A percentile compares a stretch with the other conserved stretches of the same genome.
Conservation (phyloP, 768 basidiomycete species). For the Russula sp. region DNA sequence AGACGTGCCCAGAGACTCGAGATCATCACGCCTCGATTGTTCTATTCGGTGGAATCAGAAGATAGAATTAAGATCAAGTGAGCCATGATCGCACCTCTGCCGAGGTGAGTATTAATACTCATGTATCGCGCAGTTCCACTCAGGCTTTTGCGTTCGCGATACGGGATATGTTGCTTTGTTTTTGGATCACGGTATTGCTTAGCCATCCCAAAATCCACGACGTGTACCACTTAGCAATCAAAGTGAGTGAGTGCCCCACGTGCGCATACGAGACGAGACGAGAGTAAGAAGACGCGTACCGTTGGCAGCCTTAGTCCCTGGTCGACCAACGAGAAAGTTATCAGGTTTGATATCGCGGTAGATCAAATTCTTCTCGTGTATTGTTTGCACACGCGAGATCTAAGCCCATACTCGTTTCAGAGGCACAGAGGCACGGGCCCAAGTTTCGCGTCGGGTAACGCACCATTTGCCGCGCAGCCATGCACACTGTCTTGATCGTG, state of each 20-base stretch:
- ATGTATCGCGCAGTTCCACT: constrained; percentile 98
- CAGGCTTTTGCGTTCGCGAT: constrained; percentile 95
- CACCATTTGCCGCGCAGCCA: constrained; percentile 98
- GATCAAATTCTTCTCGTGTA: constrained; percentile 99
- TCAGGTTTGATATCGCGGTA: constrained; percentile 99
- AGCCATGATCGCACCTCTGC: constrained; percentile 62
- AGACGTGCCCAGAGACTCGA: constrained; percentile 99
- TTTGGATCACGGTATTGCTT: constrained; percentile 99
- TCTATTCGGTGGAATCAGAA: constrained; percentile 45
- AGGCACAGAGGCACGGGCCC: not conserved
- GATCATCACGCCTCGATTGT: constrained; percentile 92
- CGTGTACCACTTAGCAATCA: constrained; percentile 67
- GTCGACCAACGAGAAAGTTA: constrained; percentile 96
- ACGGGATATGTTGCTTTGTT: constrained; percentile 99
- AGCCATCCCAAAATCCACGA: constrained; percentile 99
- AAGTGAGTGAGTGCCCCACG: constrained; percentile 19
- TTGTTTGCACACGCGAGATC: constrained; percentile 94
- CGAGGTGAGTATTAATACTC: constrained; percentile 99
- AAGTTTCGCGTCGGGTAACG: constrained; percentile 30
- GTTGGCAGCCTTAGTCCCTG: constrained; percentile 86
- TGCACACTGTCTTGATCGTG: constrained; percentile 96
- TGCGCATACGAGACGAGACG: not conserved
- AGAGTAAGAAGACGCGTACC: constrained; percentile 43
- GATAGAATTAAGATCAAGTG: constrained; percentile 18
- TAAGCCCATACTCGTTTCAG: constrained; percentile 36